Conservation (phyloP, 495 filamentous ascomycete species). For the Cercophora samala region DNA sequence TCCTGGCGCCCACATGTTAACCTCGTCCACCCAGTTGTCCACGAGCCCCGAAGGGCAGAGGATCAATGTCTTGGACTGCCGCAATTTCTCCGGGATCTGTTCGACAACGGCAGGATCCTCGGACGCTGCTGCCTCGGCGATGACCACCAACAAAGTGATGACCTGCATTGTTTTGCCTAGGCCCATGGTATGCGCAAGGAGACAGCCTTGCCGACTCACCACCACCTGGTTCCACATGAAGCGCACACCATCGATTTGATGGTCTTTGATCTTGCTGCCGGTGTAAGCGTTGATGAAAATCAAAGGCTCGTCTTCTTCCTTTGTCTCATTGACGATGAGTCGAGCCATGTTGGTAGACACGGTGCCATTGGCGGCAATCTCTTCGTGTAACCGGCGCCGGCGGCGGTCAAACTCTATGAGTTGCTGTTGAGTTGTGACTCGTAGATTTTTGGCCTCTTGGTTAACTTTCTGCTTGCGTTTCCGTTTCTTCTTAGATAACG, state of each 20-base stretch:
- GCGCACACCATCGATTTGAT: slow-evolving; percentile 66
- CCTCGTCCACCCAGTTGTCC: slow-evolving; percentile 80
- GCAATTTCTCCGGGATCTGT: slow-evolving; percentile 66
- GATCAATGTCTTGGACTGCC: slow-evolving; percentile 61
- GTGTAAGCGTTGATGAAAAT: slow-evolving; percentile 51
- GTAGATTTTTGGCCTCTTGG: slow-evolving; percentile 44
- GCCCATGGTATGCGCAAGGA: slow-evolving; percentile 91
- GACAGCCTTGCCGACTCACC: slow-evolving; percentile 59
- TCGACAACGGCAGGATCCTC: slow-evolving; percentile 49
- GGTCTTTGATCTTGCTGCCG: slow-evolving; percentile 49
- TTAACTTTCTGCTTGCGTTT: slow-evolving; percentile 38
- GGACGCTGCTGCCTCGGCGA: slow-evolving; percentile 63
- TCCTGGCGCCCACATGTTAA: slow-evolving; percentile 62
- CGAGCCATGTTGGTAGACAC: slow-evolving; percentile 42
- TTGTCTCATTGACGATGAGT: slow-evolving; percentile 70
- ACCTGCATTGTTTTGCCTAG: slow-evolving; percentile 92
- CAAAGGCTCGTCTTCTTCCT: slow-evolving; percentile 53
- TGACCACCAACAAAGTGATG: slow-evolving; percentile 73
- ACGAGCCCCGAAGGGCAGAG: slow-evolving; percentile 73
- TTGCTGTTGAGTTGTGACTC: slow-evolving; percentile 46
- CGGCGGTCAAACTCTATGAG: slow-evolving; percentile 49
- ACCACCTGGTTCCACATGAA: slow-evolving; percentile 90
- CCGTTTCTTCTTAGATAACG: slow-evolving; percentile 45
- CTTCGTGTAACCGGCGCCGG: slow-evolving; percentile 44
- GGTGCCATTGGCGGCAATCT: slow-evolving; percentile 35